Base-by-base conservation (phyloP, 305 asterid species). In the Fraxinus latifolia region DNA sequence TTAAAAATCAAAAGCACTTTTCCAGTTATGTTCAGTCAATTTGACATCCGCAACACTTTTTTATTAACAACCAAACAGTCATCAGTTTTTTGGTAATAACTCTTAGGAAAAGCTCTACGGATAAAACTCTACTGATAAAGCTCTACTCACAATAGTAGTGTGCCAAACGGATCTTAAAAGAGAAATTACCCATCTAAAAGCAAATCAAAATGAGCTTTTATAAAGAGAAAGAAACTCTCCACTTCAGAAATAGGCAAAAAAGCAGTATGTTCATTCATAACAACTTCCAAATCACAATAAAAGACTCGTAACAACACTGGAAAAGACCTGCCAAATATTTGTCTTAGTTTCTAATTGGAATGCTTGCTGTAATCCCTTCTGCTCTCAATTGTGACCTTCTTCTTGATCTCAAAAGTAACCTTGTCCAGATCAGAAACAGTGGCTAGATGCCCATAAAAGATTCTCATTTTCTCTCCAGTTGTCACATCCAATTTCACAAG, bases 361-460 rank as follows among this genome's bases (percentile, higher is more conserved):
- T 83, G 82, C 87, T 65, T 80, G 53, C 77, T 80, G 60, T 79
- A 74, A 42, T 90, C 98, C 83, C 85, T 89, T 68, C 76, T 81
- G 84, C 97, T 95, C 83, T 87, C 93, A 77, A 95, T 84, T 32
- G 89, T 86, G 71, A 89, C 88, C 88, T 89, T 94, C 91, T 94
- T 95, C 90, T 86, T 91, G 87, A 92, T 86, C 87, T 95, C 99
- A 21, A 85, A 89, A 70, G 91, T 93, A 25, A 95, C 87, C 91
- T 90, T 94, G 70, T 95, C 99, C 58, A 95, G 82, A 84, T 95
- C 98, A 60, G 80, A 81, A 78, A 87, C 91, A n/a, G 95, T 93
- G 6, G 91, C 99, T 72, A 95, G 85, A 82, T 94, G 93, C 15
- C 98, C 99, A n/a, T 91, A 95, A 44, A 93, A 89, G 21, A 92